Conservation (phyloP, 2,329 filamentous ascomycete species). For the Calonectria hawksworthii region DNA sequence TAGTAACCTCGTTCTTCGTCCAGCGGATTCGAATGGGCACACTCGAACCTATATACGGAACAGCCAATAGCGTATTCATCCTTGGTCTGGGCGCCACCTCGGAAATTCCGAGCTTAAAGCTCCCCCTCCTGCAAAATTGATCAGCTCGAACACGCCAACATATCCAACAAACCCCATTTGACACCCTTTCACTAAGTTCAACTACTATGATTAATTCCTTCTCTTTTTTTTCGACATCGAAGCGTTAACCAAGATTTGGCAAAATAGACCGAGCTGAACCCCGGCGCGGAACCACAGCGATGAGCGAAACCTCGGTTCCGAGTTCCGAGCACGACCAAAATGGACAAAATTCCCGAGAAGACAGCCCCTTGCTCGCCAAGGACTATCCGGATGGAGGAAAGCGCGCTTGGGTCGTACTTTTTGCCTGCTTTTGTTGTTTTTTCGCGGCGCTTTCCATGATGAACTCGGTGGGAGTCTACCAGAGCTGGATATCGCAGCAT, state of each 20-base stretch:
- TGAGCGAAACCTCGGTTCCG: not conserved
- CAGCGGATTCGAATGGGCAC: too few relatives aligned
- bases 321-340: not conserved
- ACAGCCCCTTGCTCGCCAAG: not conserved
- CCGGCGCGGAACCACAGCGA: not conserved
- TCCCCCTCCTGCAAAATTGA: not conserved
- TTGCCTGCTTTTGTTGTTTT: constrained; percentile 76
- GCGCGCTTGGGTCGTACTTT: constrained; percentile 74
- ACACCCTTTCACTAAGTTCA: too few relatives aligned
- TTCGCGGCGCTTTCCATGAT: constrained; percentile 73
- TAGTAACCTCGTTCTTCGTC: not conserved
- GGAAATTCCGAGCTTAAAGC: not conserved
- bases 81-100: not conserved
- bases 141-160: not conserved
- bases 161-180: not conserved
- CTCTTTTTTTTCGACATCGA: not conserved
- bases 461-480: constrained; percentile 74
- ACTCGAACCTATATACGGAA: not conserved
- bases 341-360: not conserved
- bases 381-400: constrained; percentile 72
- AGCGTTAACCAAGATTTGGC: not conserved
- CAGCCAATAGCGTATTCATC: not conserved
- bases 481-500: constrained; percentile 71
- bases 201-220: not conserved
- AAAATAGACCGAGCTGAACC: not conserved